These are phyloP conservation scores for Capillidium heterosporum DNA, from an alignment of 371 early-diverging fungal species.

Conservation along the genomic window DNA sequence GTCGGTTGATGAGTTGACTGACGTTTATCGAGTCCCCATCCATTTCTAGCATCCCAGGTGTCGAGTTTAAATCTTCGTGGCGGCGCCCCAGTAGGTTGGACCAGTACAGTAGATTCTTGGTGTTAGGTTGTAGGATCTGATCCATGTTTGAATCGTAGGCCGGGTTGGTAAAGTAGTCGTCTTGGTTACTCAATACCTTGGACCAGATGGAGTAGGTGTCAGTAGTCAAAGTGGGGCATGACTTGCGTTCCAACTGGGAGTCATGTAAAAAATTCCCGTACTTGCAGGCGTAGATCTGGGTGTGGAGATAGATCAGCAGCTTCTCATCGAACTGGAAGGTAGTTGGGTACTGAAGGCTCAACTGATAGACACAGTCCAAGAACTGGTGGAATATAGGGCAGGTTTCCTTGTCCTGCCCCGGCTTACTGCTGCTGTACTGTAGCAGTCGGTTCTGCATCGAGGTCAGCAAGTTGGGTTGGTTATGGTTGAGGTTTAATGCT, in stretches of 20 bases:
- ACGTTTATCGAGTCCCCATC: neutral
- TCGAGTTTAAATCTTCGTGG: conserved; percentile 33
- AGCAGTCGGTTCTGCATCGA: conserved; percentile 51
- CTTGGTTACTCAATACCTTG: conserved; percentile 36
- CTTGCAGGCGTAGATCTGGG: conserved; percentile 73
- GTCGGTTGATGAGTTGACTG: neutral
- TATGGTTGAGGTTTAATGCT: conserved; percentile 20
- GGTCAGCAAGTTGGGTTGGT: conserved; percentile 39
- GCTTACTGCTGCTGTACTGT: conserved; percentile 11
- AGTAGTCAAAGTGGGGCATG: conserved; percentile 12
- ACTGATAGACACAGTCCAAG: conserved; percentile 81
- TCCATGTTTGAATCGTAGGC: conserved; percentile 22
- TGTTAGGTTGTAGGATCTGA: conserved; percentile 38
- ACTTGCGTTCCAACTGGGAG: conserved; percentile 50
- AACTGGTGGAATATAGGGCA: conserved; percentile 93
- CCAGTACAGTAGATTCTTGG: conserved; percentile 45
- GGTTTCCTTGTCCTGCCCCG: conserved; percentile 46
- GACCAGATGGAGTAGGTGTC: conserved; percentile 65
- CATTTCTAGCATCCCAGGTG: neutral
- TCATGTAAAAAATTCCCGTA: conserved; percentile 89
- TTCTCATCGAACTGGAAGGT: conserved; percentile 84
- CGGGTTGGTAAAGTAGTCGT: conserved; percentile 24
- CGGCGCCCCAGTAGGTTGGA: conserved; percentile 35
- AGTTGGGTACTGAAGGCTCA: conserved; percentile 69
- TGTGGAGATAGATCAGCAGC: conserved; percentile 58